Conservation (phyloP, 129 eudicot genomes). For the Sambucus nigra region DNA sequence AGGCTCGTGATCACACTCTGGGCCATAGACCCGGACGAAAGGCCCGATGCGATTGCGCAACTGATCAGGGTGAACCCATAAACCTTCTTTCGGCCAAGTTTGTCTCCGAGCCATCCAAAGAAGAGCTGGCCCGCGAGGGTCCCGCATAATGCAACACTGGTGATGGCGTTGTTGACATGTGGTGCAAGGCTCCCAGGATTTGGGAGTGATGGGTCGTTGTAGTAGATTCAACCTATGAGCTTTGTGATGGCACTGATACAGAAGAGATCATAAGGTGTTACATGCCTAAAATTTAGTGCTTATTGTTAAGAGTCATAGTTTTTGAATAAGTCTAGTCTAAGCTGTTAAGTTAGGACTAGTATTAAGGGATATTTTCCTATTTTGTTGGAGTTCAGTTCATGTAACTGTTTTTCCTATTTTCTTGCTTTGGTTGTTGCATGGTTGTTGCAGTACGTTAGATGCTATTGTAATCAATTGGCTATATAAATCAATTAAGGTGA, state of each 20-base stretch:
- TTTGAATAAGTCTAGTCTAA: no score
- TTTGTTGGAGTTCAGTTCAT: no score
- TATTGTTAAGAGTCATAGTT: no score
- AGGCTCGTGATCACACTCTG: conserved; percentile 30
- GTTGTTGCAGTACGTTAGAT: no score
- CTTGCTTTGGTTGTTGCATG: no score
- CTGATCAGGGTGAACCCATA: conserved; percentile 33
- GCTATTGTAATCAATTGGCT: no score
- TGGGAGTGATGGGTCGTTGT: conserved; percentile 9
- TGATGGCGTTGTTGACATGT: conserved; percentile 11
- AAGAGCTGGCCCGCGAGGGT: conserved; percentile 33
- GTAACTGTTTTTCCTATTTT: no score
- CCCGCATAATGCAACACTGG: conserved; percentile 21
- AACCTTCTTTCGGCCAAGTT: conserved; percentile 27
- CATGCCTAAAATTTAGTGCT: no score
- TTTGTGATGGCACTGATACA: conserved; percentile 15
- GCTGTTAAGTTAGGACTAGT: no score
- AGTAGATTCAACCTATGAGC: conserved; percentile 27
- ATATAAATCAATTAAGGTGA: no score
- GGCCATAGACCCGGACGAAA: conserved; percentile 20
- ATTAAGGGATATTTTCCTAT: no score
- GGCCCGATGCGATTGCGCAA: conserved; percentile 37
- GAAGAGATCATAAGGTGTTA: conserved; percentile 27
- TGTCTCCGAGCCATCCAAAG: conserved; percentile 41
- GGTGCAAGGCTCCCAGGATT: conserved; percentile 12